Percentiles rank a stretch among this genome's conserved stretches.
phyloP scores from a whole-genome alignment of 2,329 filamentous ascomycete species.

The Botrytis deweyae region DNA sequence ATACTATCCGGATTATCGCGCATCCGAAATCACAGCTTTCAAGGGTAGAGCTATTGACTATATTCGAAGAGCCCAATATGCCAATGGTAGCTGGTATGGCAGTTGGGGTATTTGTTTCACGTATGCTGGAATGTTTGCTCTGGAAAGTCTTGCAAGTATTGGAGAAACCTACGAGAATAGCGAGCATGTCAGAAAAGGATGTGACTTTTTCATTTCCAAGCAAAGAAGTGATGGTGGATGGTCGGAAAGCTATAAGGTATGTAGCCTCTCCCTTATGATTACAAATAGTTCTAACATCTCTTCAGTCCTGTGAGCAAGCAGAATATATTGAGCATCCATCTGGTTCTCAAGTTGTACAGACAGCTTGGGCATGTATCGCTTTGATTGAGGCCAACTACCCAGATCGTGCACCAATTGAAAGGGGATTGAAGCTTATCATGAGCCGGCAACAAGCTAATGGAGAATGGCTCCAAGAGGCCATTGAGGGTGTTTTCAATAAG shows the following conservation, averaged over 20 bases:
- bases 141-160: conserved; percentile 78
- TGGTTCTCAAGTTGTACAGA: conserved; percentile 88
- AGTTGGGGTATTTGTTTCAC: conserved; percentile 98
- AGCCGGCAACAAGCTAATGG: conserved; percentile 80
- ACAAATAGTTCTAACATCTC: conserved; percentile 22
- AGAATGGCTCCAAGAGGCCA: conserved; percentile 92
- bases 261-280: conserved; percentile 14
- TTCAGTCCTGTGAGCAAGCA: conserved; percentile 71
- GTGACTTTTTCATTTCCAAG: conserved; percentile 80
- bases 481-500: conserved; percentile 98
- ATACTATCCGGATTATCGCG: conserved; percentile 78
- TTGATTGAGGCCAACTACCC: conserved; percentile 83
- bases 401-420: conserved; percentile 67
- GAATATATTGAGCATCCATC: conserved; percentile 71
- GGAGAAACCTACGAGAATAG: conserved; percentile 81
- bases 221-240: conserved; percentile 90
- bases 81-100: conserved; percentile 95
- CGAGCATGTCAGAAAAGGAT: conserved; percentile 68
- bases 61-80: conserved; percentile 75
- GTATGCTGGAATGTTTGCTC: conserved; percentile 93
- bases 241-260: conserved; percentile 86
- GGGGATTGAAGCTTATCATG: conserved; percentile 80
- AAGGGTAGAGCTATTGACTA: conserved; percentile 74
- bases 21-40: conserved; percentile 70
- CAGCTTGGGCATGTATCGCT: conserved; percentile 82